Evolutionary conservation across 768 basidiomycete species (phyloP), one percentile per base, ranked within the genome.

Genomic region (Boletus rubescentipes): DNA sequence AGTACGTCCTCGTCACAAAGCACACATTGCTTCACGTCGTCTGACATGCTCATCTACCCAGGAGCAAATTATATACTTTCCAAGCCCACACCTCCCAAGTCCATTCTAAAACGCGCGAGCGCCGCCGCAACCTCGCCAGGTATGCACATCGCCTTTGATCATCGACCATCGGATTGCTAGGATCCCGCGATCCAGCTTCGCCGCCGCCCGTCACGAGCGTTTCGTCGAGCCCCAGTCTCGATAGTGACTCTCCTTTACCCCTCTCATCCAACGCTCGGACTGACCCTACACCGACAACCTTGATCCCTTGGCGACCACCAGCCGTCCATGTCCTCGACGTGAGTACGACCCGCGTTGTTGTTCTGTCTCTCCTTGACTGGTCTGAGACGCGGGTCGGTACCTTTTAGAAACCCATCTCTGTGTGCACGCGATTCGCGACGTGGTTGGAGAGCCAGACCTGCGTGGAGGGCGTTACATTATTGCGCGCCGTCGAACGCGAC

Each of bases 401-500:
- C n/a, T 10, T 42, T 10, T 34, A 64, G 62, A 26, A 5, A 0
- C 50, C 56, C 29, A 54, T 64, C 44, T 53, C 49, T 3, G 35
- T 61, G 5, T 64, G 49, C 42, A 45, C n/a, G 5, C 55, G 18
- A 1, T 67, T 64, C 37, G 62, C 56, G 0, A 42, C 51, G 31
- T 67, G 64, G 59, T 16, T 67, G 1, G 62, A 64, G 30, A 51
- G 8, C 5, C 55, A 63, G 5, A 50, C 0, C 0, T 55, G n/a
- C 43, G 51, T 55, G 43, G 26, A 47, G 0, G 45, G 35, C 11
- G 55, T 37, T 0, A 14, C 10, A 18, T 36, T 67, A 2, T 7
- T 45, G 6, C 29, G 37, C 5, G 62, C 67, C 9, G n/a, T 69
- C 47, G 65, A 67, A 36, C 65, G 66, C 0, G 66, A 67, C 10